A percentile compares a stretch with the other conserved stretches of the same genome.
These are phyloP conservation scores for Medicago lupulina DNA, from an alignment of 306 rosid genomes.

Conservation along the genomic window DNA sequence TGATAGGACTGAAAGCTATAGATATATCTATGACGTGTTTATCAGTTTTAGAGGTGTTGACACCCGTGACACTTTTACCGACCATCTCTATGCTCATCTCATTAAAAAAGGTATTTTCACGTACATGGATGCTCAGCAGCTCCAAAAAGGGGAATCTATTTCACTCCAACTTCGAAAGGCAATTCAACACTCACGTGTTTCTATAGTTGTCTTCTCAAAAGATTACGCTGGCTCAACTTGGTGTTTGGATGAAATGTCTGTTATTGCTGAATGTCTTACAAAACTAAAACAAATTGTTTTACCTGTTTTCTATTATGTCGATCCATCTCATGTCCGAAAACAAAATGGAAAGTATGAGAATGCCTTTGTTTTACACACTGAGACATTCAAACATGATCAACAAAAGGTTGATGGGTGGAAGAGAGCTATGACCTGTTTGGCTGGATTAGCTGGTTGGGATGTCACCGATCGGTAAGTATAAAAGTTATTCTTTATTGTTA, in stretches of 20 bases:
- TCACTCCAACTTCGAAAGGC: background rate
- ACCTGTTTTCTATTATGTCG: constrained; percentile 18
- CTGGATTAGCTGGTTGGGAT: background rate
- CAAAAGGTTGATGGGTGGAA: background rate
- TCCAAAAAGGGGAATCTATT: background rate
- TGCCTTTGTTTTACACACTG: too few relatives aligned
- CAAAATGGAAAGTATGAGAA: constrained; percentile 19
- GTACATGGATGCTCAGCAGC: constrained; percentile 12
- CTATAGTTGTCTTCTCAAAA: background rate
- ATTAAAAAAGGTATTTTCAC: background rate
- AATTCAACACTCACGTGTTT: background rate
- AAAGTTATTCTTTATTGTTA: too few relatives aligned
- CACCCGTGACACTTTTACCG: background rate
- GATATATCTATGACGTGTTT: constrained; percentile 14
- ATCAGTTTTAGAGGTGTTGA: constrained; percentile 28
- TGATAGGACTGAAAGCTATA: background rate
- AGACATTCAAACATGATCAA: background rate
- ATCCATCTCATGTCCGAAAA: constrained; percentile 11
- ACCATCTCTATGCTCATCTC: constrained; percentile 27
- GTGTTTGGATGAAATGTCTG: constrained; percentile 32
- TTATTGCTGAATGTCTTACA: background rate
- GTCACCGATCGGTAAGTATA: background rate
- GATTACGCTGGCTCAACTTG: constrained; percentile 22
- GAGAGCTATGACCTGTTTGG: background rate
- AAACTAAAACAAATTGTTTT: background rate